Evolutionary conservation across 2,329 filamentous ascomycete genomes (phyloP).

Genomic region (Scleromitrula shiraiana): DNA sequence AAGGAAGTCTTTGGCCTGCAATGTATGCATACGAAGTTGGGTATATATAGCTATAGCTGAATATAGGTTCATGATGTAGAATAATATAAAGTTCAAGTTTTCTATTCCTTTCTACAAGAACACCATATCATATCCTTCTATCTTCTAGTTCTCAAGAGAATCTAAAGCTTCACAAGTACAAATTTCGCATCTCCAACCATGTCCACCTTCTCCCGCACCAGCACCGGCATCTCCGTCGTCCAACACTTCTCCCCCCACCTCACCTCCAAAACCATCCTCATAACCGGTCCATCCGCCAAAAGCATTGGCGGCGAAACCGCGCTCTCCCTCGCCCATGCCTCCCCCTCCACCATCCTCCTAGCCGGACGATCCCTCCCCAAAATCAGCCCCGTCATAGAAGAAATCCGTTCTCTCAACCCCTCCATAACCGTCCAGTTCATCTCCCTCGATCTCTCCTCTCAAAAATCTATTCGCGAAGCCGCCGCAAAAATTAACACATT

Average conservation of each 20-base stretch:
- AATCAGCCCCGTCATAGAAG: constrained; percentile 17
- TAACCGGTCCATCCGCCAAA: constrained; percentile 15
- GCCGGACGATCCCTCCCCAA: constrained; percentile 16
- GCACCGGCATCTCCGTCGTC: neutral
- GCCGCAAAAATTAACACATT: constrained; percentile 26
- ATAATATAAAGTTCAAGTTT: too few species aligned
- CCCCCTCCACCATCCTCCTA: constrained; percentile 13
- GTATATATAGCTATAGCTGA: too few species aligned
- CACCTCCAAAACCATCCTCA: constrained; percentile 5
- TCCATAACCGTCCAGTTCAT: constrained; percentile 13
- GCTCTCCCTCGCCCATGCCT: constrained; percentile 20
- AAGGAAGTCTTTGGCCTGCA: too few species aligned
- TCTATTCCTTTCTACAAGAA: too few species aligned
- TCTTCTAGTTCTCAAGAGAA: too few species aligned
- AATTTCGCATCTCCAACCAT: too few species aligned
- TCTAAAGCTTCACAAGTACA: too few species aligned
- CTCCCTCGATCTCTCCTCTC: constrained; percentile 31
- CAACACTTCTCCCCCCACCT: neutral
- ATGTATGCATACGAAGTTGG: too few species aligned
- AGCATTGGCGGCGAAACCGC: constrained; percentile 17
- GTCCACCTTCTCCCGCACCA: neutral
- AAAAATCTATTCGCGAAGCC: constrained; percentile 23
- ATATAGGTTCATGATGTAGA: too few species aligned
- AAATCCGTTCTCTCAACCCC: constrained; percentile 12
- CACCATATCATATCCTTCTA: too few species aligned